These are phyloP conservation scores for Fusarium robinianum DNA, from an alignment of 2,329 filamentous ascomycete genomes.

Conservation along the genomic window DNA sequence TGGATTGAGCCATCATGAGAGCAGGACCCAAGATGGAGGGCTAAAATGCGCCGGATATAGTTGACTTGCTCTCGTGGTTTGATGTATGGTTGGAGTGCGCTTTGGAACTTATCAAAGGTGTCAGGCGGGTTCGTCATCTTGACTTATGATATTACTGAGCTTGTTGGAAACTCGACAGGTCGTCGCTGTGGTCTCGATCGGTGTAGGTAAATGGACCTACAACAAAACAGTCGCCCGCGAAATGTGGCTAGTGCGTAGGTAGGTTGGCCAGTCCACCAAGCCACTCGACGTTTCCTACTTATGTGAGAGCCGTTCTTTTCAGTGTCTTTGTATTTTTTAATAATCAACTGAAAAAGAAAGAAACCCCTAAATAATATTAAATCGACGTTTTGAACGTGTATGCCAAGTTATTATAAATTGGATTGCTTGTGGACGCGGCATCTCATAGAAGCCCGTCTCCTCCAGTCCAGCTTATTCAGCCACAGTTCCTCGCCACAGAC, in stretches of 20 bases:
- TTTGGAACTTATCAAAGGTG: constrained; percentile 44
- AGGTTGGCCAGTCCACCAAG: no score
- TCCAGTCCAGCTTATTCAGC: no score
- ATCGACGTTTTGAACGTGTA: no score
- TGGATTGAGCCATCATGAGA: constrained; percentile 49
- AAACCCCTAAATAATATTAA: no score
- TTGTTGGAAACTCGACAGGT: constrained; percentile 15
- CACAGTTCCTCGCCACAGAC: constrained; percentile 25
- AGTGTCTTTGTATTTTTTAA: no score
- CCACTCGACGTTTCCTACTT: no score
- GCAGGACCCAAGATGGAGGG: constrained; percentile 57
- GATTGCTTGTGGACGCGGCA: neutral
- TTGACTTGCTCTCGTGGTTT: constrained; percentile 61
- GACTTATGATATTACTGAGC: constrained; percentile 19
- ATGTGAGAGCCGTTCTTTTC: no score
- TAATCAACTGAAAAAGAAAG: no score
- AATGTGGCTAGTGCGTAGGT: constrained; percentile 24
- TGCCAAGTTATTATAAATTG: neutral
- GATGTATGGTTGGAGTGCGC: constrained; percentile 56
- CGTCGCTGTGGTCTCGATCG: constrained; percentile 17
- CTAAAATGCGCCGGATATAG: constrained; percentile 59
- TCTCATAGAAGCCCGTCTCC: no score
- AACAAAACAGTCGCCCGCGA: constrained; percentile 11
- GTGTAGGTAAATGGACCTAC: constrained; percentile 15
- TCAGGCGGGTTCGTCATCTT: constrained; percentile 43